These are phyloP conservation scores for Fusarium bulbicola DNA, from an alignment of 2,329 filamentous ascomycete species.

Conservation along the genomic window DNA sequence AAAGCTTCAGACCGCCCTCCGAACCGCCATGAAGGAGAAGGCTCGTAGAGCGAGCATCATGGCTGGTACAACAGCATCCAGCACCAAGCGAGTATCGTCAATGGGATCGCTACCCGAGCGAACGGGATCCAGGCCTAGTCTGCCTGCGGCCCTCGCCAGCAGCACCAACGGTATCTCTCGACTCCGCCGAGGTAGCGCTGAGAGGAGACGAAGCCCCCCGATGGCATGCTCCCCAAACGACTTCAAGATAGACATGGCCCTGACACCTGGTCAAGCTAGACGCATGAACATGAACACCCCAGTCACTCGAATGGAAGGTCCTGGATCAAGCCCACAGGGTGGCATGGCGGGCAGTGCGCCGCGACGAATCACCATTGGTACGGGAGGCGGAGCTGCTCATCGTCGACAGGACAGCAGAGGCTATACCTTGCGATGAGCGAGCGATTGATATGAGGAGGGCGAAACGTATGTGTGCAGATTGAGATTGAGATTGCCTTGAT, in stretches of 20 bases:
- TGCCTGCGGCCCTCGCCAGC: slow-evolving; percentile 57
- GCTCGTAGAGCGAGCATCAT: slow-evolving; percentile 53
- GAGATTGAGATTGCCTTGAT: slow-evolving; percentile 22
- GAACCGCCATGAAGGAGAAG: slow-evolving; percentile 60
- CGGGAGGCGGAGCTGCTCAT: slow-evolving; percentile 42
- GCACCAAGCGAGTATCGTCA: slow-evolving; percentile 57
- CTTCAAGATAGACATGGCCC: slow-evolving; percentile 48
- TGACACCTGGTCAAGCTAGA: slow-evolving; percentile 65
- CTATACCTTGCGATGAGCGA: slow-evolving; percentile 46
- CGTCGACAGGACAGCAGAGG: slow-evolving; percentile 46
- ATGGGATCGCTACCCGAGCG: slow-evolving; percentile 50
- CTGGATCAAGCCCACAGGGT: slow-evolving; percentile 39
- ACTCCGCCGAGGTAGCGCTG: slow-evolving; percentile 59
- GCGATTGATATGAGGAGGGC: not conserved
- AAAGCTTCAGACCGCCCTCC: slow-evolving; percentile 65
- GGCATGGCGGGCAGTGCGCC: slow-evolving; percentile 37
- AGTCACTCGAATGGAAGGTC: slow-evolving; percentile 39
- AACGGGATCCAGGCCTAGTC: slow-evolving; percentile 44
- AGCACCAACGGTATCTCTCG: slow-evolving; percentile 65
- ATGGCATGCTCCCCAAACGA: slow-evolving; percentile 62
- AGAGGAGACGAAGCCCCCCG: slow-evolving; percentile 62
- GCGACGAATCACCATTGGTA: slow-evolving; percentile 52
- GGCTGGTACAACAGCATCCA: slow-evolving; percentile 48
- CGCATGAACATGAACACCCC: slow-evolving; percentile 64
- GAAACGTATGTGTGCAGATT: slow-evolving; percentile 6